These are phyloP conservation scores for Podochytrium sp. DNA, from an alignment of 192 early-diverging fungal genomes.

Conservation along the genomic window DNA sequence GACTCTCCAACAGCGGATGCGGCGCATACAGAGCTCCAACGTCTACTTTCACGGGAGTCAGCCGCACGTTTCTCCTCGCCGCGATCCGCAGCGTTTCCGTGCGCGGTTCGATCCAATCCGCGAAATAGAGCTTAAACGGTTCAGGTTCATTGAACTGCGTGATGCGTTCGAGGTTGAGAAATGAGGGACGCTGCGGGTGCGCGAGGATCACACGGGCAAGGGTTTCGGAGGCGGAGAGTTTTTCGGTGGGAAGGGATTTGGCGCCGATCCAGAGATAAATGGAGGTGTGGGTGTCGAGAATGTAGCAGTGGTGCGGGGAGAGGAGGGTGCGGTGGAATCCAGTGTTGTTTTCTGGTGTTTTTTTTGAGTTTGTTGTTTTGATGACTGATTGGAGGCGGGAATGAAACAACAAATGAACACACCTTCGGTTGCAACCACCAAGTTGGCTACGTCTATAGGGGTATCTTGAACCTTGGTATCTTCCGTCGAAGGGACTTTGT, in stretches of 20 bases:
- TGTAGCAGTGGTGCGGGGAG: conserved; percentile 41
- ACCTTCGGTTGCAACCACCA: conserved; percentile 36
- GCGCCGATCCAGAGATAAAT: conserved; percentile 58
- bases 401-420: conserved; percentile 4
- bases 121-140: conserved; percentile 55
- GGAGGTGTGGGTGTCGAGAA: conserved; percentile 52
- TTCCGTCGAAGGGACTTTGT: conserved; percentile 1
- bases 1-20: not conserved
- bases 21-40: conserved; percentile 51
- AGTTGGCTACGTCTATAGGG: not conserved
- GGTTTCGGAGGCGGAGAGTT: conserved; percentile 40
- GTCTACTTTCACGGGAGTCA: conserved; percentile 41
- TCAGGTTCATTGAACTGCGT: conserved; percentile 47
- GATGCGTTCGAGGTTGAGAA: conserved; percentile 43
- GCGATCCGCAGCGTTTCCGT: not conserved
- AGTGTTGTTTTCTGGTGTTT: not conserved
- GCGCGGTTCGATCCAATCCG: conserved; percentile 46
- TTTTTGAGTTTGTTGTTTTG: not conserved
- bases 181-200: conserved; percentile 38
- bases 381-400: not conserved
- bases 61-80: not conserved
- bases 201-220: conserved; percentile 46
- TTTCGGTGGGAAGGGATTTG: conserved; percentile 9
- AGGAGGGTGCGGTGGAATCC: conserved; percentile 25
- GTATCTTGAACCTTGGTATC: no score